A percentile compares a stretch with the other conserved stretches of the same genome.
Evolutionary conservation across 1,139 yeast species (phyloP).

Genomic region (Hansenula anomala): DNA sequence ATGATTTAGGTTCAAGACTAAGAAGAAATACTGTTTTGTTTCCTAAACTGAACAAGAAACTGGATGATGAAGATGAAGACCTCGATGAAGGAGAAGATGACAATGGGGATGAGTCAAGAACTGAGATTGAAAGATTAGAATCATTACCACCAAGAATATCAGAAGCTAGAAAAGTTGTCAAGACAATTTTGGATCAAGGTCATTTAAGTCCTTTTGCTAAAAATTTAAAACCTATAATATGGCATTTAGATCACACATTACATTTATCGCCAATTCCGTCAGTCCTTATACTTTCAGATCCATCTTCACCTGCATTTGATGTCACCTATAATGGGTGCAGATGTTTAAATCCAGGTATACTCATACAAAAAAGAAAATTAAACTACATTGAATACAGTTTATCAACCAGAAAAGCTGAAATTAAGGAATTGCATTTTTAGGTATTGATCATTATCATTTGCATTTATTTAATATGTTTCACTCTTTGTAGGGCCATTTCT

Average conservation of each 20-base stretch:
- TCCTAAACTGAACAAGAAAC: constrained; percentile 26
- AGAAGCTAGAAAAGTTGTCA: constrained; percentile 72
- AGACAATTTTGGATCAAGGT: constrained; percentile 83
- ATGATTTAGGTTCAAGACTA: constrained; percentile 65
- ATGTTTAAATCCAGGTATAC: constrained; percentile 66
- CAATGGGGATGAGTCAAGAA: too few species aligned
- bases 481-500: constrained; percentile 38
- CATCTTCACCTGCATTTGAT: constrained; percentile 66
- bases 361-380: constrained; percentile 44
- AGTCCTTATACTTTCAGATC: constrained; percentile 60
- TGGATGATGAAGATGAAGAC: constrained; percentile 10
- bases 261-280: constrained; percentile 77
- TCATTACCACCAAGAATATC: constrained; percentile 33
- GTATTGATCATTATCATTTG: too few species aligned
- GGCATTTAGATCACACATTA: constrained; percentile 67
- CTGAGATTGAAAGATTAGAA: constrained; percentile 24
- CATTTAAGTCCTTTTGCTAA: constrained; percentile 75
- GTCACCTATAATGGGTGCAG: constrained; percentile 80
- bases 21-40: constrained; percentile 64
- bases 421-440: constrained; percentile 44
- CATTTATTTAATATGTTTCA: background rate
- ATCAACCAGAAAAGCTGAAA: constrained; percentile 42
- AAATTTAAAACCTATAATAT: constrained; percentile 55
- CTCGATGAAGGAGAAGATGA: constrained; percentile 11
- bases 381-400: constrained; percentile 74